Evolutionary conservation across 805 yeast genomes (phyloP), one percentile per base, ranked within the genome.

Genomic region (Priceomyces castillae): DNA sequence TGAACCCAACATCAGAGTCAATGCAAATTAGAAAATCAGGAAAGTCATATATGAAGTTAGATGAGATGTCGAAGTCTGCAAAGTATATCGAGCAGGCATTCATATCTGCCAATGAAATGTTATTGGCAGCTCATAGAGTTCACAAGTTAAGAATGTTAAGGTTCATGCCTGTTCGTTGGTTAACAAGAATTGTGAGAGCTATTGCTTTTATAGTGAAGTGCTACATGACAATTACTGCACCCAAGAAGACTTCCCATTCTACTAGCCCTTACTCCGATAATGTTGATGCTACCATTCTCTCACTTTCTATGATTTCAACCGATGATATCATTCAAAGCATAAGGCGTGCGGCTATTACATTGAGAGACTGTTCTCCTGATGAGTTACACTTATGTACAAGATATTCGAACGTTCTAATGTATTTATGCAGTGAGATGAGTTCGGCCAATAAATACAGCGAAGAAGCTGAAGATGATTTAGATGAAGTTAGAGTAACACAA

Each of bases 141-240:
- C 87, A 84, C 53, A 73, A 73, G 48, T 64, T 84, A 46, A 78
- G 76, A 46, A 65, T 84, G 71, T 65, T 89, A 42, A 72, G 81
- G 44, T 84, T 75, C 57, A 88, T 90, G 82, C 97, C 98, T 1
- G 90, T 89, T n/a, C 71, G 96, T 49, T 90, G 97, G 96, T 82
- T 86, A 5, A 84, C 87, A 0, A 73, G 96, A 41, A 81, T 89
- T 20, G 90, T 90, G 16, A 80, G 92, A 53, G 87, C 97, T 0
- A 89, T 89, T 10, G 94, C 96, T 2, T 90, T 90, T 59, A 76
- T 92, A 41, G 94, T 92, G 11, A 92, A 90, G 63, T 86, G 95
- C 56, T 81, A 87, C 56, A 59, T 84, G 49, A 83, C 88, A 0
- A 67, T 85, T 22, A 78, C 86, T 0, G 73, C 74, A 2, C 74